Base-by-base conservation (phyloP, 192 early-diverging fungal genomes). In the Diversispora eburnea region DNA sequence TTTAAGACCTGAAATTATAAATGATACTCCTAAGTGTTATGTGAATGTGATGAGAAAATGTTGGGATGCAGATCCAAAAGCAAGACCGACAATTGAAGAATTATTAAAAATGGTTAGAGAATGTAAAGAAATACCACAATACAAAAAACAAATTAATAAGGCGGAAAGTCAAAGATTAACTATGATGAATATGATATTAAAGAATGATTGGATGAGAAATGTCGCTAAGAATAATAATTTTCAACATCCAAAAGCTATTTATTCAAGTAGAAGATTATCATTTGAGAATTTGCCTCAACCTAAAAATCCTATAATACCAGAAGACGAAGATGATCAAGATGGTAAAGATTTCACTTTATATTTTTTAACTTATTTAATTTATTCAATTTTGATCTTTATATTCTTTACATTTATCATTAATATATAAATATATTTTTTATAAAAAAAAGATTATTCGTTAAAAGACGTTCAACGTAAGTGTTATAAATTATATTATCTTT, bases 1-100 rank as follows among this genome's bases (percentile, higher is more conserved):
- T 10, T 45, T 65, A 13, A 70, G 80, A 12, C 77, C 78, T 42
- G 65, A 66, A 19, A 75, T 78, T 57, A 70, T 78, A 22, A 70
- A 75, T 13, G 73, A 73, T 9, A 81, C 80, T 5, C 80, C 80
- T 3, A 48, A 68, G 22, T 68, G 67, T 68, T 68, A 68, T 68
- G 49, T 10, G 8, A 19, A 68, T 41, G 1, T 68, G 8, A 68
- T 68, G 67, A 47, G 52, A 68, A 48, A 52, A 68, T 68, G 67
- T 68, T 68, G 67, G 67, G 48, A 68, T 41, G 67, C 47, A 13
- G 48, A 68, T 17, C 67, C 67, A 41, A 25, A 39, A 10, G 22
- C 17, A 17, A 47, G 67, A 51, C 67, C 67, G 10, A 54, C 10
- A 8, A 15, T n/a, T 3, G 67, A 68, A 13, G 48, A 68, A 51